Percentiles rank a stretch among this genome's conserved stretches.
These are phyloP conservation scores for Podaxis mareebaensis DNA, from an alignment of 768 basidiomycete genomes.

Conservation along the genomic window DNA sequence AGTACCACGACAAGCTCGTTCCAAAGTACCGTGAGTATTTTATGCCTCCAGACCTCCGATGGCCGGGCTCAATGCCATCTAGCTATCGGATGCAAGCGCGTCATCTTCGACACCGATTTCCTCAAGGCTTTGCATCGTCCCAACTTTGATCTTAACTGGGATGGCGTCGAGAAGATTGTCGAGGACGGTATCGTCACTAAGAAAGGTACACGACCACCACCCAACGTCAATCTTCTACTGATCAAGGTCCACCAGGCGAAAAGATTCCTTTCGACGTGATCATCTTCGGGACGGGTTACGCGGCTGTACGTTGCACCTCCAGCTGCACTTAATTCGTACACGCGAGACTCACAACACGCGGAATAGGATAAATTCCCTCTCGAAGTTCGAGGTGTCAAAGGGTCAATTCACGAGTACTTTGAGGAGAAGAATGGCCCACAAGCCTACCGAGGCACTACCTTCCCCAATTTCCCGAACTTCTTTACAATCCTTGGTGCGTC, in stretches of 20 bases:
- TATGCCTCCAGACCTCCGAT: neutral
- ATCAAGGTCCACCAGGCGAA: conserved; percentile 27
- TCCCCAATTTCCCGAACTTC: conserved; percentile 50
- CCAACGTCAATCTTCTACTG: neutral
- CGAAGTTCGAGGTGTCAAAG: conserved; percentile 28
- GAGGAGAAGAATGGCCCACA: conserved; percentile 39
- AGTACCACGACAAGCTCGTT: conserved; percentile 44
- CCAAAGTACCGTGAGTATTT: conserved; percentile 46
- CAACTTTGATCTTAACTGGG: conserved; percentile 47
- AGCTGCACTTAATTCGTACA: neutral
- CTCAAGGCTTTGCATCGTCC: conserved; percentile 42
- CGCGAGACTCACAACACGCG: neutral
- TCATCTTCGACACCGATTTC: conserved; percentile 50
- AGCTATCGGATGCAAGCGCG: conserved; percentile 57
- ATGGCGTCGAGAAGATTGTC: conserved; percentile 37
- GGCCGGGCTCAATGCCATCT: neutral
- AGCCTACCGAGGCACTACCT: conserved; percentile 43
- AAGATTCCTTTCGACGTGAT: conserved; percentile 37
- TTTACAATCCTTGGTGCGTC: conserved; percentile 38
- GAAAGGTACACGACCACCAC: conserved; percentile 28
- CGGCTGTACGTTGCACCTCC: conserved; percentile 20
- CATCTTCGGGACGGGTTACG: conserved; percentile 41
- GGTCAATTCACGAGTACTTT: conserved; percentile 42
- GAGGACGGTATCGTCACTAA: conserved; percentile 44
- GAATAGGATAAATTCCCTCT: conserved; percentile 36